Conservation (phyloP, 352 stramenopile genomes). For the Globisporangium emineosum region DNA sequence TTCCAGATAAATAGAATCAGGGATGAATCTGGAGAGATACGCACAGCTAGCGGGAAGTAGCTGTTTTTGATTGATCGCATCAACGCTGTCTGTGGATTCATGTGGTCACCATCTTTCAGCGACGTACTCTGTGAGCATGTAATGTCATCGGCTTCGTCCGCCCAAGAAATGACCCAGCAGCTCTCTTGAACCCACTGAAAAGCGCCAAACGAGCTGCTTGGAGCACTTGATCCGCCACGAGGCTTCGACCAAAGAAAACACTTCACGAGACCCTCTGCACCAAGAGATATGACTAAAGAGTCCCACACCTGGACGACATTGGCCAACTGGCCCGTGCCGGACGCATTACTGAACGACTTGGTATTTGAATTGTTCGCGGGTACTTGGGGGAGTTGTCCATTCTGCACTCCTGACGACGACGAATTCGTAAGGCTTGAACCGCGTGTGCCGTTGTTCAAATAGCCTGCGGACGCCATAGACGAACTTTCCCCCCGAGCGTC, state of each 20-base stretch:
- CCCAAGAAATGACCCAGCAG: constrained; percentile 85
- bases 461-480: not conserved
- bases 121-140: constrained; percentile 83
- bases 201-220: constrained; percentile 12
- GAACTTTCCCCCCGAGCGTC: constrained; percentile 1
- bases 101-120: constrained; percentile 76
- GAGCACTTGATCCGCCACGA: constrained; percentile 22
- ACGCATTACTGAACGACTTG: constrained; percentile 11
- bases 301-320: constrained; percentile 41
- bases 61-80: constrained; percentile 82
- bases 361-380: constrained; percentile 1
- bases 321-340: not conserved
- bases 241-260: constrained; percentile 82
- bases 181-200: constrained; percentile 77
- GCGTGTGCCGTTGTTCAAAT: not conserved
- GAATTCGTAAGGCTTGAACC: constrained; percentile 9
- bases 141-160: constrained; percentile 77
- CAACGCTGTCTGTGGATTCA: constrained; percentile 75
- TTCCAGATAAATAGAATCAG: constrained; percentile 78
- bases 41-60: constrained; percentile 62
- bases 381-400: not conserved
- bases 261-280: constrained; percentile 72
- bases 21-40: constrained; percentile 56
- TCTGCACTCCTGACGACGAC: constrained; percentile 1
- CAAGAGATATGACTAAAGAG: constrained; percentile 70